Percentiles rank a stretch among this genome's conserved stretches.
phyloP scores from a whole-genome alignment of 495 filamentous ascomycete species.

The Astrocystis sublimbata region DNA sequence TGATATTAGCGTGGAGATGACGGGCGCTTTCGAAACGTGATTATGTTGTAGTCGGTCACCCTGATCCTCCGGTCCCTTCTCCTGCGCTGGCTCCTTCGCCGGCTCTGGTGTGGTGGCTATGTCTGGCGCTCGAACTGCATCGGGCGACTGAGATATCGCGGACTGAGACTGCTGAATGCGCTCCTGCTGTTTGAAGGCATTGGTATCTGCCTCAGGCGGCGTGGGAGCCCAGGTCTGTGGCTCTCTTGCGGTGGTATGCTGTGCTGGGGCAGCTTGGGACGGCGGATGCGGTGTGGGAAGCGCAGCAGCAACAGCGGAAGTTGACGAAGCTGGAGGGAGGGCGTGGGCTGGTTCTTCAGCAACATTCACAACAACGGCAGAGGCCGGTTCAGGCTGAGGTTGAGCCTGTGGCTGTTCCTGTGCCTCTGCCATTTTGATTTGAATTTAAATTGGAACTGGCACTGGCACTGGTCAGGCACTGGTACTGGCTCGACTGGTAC shows the following conservation, averaged over 20 bases:
- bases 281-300: constrained; percentile 21
- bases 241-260: constrained; percentile 30
- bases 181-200: constrained; percentile 23
- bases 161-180: constrained; percentile 16
- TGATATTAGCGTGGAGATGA: background rate
- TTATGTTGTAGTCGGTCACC: constrained; percentile 12
- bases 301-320: constrained; percentile 21
- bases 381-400: constrained; percentile 41
- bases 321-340: constrained; percentile 31
- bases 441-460: constrained; percentile 41
- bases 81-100: constrained; percentile 32
- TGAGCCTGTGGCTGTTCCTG: constrained; percentile 41
- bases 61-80: constrained; percentile 22
- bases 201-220: constrained; percentile 21
- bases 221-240: constrained; percentile 24
- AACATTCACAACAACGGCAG: constrained; percentile 37
- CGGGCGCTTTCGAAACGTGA: constrained; percentile 13
- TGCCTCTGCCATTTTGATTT: constrained; percentile 42
- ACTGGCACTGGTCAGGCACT: too few species aligned
- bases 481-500: too few species aligned
- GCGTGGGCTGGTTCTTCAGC: constrained; percentile 37
- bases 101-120: constrained; percentile 27
- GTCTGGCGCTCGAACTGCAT: constrained; percentile 24
- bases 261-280: constrained; percentile 30
- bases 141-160: constrained; percentile 16